phyloP scores from a whole-genome alignment of 352 stramenopile genomes.

The Phytophthora europaea region DNA sequence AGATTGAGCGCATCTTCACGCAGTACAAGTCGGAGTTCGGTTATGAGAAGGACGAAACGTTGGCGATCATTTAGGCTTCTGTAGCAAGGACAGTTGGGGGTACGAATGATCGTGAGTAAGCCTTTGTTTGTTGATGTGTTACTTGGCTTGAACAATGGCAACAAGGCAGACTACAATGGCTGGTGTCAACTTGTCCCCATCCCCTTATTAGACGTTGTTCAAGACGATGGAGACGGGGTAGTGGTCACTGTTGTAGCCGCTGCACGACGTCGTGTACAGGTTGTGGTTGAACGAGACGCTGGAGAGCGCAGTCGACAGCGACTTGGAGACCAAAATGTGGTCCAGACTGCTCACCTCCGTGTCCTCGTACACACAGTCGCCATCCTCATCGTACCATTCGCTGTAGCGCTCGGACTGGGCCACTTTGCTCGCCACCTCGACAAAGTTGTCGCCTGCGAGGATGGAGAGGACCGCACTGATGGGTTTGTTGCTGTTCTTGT shows the following conservation, averaged over 20 bases:
- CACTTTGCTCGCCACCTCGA: conserved; percentile 53
- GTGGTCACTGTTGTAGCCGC: conserved; percentile 68
- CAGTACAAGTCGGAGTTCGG: conserved; percentile 47
- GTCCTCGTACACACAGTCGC: conserved; percentile 65
- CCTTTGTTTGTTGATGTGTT: background rate
- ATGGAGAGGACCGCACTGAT: conserved; percentile 67
- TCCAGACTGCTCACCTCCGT: conserved; percentile 64
- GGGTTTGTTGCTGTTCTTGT: conserved; percentile 73
- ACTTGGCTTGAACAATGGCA: background rate
- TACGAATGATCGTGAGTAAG: background rate
- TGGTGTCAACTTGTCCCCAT: no score
- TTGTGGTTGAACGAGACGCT: conserved; percentile 63
- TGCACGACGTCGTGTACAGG: conserved; percentile 63
- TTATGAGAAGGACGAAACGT: conserved; percentile 39
- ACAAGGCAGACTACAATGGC: background rate
- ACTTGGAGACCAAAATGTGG: conserved; percentile 72
- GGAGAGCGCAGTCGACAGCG: conserved; percentile 46
- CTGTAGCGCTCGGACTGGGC: conserved; percentile 57
- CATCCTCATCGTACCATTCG: conserved; percentile 73
- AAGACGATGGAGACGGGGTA: conserved; percentile 55
- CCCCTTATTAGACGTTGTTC: conserved; percentile 17
- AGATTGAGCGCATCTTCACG: conserved; percentile 35
- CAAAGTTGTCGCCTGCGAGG: conserved; percentile 54
- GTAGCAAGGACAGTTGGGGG: background rate
- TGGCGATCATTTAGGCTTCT: conserved; percentile 23